These are phyloP conservation scores for Eucalyptus globulus DNA, from an alignment of 345 rosid species.

Conservation along the genomic window DNA sequence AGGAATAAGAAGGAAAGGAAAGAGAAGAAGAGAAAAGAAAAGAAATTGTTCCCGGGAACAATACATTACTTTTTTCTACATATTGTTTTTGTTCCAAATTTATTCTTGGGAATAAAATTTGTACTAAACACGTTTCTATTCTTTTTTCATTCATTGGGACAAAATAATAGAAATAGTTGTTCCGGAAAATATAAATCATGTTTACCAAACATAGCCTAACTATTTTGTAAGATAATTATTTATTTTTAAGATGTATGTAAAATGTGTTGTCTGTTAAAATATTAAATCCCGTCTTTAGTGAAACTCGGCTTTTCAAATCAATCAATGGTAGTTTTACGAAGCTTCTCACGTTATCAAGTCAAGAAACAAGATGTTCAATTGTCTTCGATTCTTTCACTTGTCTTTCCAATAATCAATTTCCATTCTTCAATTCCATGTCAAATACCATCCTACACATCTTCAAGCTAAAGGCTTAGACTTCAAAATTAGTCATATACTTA, in stretches of 20 bases:
- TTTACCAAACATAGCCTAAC: too few species aligned
- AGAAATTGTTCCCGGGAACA: fast-evolving
- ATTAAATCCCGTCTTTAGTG: background rate
- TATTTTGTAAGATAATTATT: background rate
- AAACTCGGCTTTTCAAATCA: background rate
- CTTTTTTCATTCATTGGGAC: fast-evolving
- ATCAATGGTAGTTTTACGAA: background rate
- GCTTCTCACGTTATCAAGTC: background rate
- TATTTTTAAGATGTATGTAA: background rate
- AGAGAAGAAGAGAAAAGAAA: too few species aligned
- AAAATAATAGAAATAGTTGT: too few species aligned
- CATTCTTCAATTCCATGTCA: background rate
- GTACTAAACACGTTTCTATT: too few species aligned
- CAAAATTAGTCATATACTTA: background rate
- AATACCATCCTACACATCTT: background rate
- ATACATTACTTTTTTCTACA: too few species aligned
- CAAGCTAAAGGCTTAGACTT: background rate
- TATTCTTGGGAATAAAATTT: fast-evolving
- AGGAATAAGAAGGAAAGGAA: too few species aligned
- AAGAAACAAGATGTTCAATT: background rate
- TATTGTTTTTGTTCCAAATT: too few species aligned
- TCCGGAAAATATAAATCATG: fast-evolving
- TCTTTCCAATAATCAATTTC: background rate
- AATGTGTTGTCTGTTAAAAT: background rate
- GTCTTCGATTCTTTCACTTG: background rate